Evolutionary conservation across 176 grass and related monocot genomes (phyloP), one percentile per base, ranked within the genome.

Genomic region (Eleusine indica): DNA sequence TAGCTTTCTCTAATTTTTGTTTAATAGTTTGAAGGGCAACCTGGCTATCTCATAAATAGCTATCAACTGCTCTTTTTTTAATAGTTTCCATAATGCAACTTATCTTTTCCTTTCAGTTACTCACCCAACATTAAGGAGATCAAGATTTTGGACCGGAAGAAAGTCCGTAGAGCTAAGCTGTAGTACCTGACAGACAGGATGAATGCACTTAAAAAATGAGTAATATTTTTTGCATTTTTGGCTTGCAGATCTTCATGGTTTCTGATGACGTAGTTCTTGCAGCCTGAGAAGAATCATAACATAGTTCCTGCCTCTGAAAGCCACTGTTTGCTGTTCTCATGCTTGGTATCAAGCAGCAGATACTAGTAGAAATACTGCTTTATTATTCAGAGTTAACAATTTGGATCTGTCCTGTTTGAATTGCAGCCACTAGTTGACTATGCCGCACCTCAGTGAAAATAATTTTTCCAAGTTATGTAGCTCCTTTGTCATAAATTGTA

Each of bases 181-280:
- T 95, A 98, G 44, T 98, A 98, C 80, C 91, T 98, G 60, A 90
- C 93, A 69, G 89, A 98, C 65, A 91, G 93, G 83, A 88, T 98
- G 92, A 98, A 98, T 70, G 76, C 92, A 51, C 89, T 95, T 14
- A 98, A 69, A 73, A 94, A 90, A 88, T 91, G n/a, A 64, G 93
- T 56, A 90, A 88, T 88, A 64, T 93, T 65, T 15, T 28, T 73
- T 10, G 17, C 5, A 42, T 61, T 61, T 48, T 78, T 57, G 16
- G 30, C 56, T 15, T 29, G 62, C 35, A 70, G 44, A 47, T 65
- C 17, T 58, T 61, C 13, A 47, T 75, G 43, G 17, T 70, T 54
- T 77, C 53, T 32, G 53, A 53, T 32, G 66, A 18, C 48, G 4
- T 15, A 43, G 46, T 25, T 57, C 41, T 29, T 75, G 51, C 85